Conservation (phyloP, 441 rosid species). For the Pelargonium exstipulatum region DNA sequence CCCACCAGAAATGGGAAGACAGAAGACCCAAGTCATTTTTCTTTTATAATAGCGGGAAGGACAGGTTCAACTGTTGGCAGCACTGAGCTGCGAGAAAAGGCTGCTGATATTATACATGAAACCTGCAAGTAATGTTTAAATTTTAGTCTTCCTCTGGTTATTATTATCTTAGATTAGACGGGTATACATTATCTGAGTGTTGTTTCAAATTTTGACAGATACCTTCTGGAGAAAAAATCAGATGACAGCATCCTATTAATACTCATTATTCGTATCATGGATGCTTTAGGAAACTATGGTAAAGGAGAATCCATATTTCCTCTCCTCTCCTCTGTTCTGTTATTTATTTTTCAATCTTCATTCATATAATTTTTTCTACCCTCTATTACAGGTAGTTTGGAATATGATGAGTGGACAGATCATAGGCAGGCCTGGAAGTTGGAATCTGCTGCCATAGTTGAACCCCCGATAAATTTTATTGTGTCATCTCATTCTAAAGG, state of each 20-base stretch:
- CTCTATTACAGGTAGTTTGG: slow-evolving; percentile 72
- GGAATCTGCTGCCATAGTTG: slow-evolving; percentile 94
- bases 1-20: slow-evolving; percentile 63
- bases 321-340: slow-evolving; percentile 3
- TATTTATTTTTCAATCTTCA: slow-evolving; percentile 1
- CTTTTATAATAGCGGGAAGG: slow-evolving; percentile 96
- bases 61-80: slow-evolving; percentile 91
- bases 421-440: slow-evolving; percentile 99
- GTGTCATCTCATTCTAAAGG: slow-evolving; percentile 79
- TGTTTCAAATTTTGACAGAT: slow-evolving; percentile 47
- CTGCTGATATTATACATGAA: slow-evolving; percentile 69
- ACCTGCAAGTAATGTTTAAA: slow-evolving; percentile 85
- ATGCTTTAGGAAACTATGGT: slow-evolving; percentile 97
- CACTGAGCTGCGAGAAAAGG: slow-evolving; percentile 76
- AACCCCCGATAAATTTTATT: slow-evolving; percentile 94
- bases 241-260: slow-evolving; percentile 98
- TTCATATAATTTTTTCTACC: slow-evolving; percentile 13
- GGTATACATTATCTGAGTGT: slow-evolving; percentile 24
- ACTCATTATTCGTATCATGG: slow-evolving; percentile 87
- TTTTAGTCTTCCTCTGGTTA: slow-evolving; percentile 14
- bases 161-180: slow-evolving; percentile 10
- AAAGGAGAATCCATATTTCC: slow-evolving; percentile 24
- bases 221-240: slow-evolving; percentile 82
- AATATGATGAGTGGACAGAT: slow-evolving; percentile 95
- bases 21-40: slow-evolving; percentile 42